Evolutionary conservation across 2,329 filamentous ascomycete species (phyloP).

Genomic region (Neurospora sp.): DNA sequence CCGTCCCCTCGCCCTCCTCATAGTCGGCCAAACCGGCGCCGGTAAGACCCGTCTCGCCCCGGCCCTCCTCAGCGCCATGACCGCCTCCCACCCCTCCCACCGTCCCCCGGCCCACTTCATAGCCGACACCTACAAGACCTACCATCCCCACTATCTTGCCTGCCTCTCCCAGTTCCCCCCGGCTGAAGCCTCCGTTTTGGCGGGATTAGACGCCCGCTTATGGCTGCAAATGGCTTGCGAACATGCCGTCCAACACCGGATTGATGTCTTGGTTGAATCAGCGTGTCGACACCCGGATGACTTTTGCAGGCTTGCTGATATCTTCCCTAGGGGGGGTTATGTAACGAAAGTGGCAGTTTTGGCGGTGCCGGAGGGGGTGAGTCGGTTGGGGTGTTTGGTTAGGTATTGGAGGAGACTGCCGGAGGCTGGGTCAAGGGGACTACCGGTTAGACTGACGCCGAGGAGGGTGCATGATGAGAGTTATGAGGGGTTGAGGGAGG

Average conservation of each 20-base stretch:
- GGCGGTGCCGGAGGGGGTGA: constrained; percentile 32
- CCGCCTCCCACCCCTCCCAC: neutral
- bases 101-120: constrained; percentile 30
- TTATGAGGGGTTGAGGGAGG: constrained; percentile 28
- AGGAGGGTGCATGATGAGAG: constrained; percentile 36
- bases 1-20: constrained; percentile 30
- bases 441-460: constrained; percentile 34
- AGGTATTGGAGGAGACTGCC: constrained; percentile 28
- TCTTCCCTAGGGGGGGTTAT: constrained; percentile 27
- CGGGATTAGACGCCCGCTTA: constrained; percentile 31
- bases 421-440: constrained; percentile 24
- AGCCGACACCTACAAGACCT: constrained; percentile 39
- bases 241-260: constrained; percentile 21
- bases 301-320: constrained; percentile 26
- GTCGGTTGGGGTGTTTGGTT: constrained; percentile 31
- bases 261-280: constrained; percentile 33
- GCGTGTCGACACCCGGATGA: constrained; percentile 35
- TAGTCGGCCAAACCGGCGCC: constrained; percentile 39
- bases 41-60: constrained; percentile 37
- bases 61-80: constrained; percentile 25
- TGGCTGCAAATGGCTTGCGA: constrained; percentile 34
- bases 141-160: constrained; percentile 34
- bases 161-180: constrained; percentile 15
- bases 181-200: constrained; percentile 22
- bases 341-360: constrained; percentile 30